Percentiles rank a stretch among this genome's conserved stretches.
phyloP scores from a whole-genome alignment of 1,139 yeast genomes.

The Martiniozyma asiatica region DNA sequence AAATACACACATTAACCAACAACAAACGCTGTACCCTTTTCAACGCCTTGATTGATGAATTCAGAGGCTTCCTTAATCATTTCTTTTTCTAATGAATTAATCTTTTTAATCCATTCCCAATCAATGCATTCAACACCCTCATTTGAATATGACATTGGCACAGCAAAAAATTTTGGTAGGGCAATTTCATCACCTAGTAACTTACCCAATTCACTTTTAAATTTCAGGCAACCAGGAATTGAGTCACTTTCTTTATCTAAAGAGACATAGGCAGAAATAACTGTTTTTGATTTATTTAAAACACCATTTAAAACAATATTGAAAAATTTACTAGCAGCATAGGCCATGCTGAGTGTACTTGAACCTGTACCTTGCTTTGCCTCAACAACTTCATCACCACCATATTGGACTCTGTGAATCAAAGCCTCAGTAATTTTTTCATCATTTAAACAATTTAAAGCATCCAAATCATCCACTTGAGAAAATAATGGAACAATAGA shows the following conservation, averaged over 20 bases:
- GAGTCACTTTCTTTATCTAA: slow-evolving; percentile 35
- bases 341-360: slow-evolving; percentile 94
- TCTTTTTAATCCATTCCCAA: slow-evolving; percentile 34
- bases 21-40: too few relatives aligned
- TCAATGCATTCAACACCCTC: slow-evolving; percentile 50
- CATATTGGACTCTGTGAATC: slow-evolving; percentile 84
- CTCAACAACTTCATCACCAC: slow-evolving; percentile 94
- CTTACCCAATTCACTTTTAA: slow-evolving; percentile 25
- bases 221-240: slow-evolving; percentile 28
- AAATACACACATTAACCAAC: too few relatives aligned
- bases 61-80: slow-evolving; percentile 29
- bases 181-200: slow-evolving; percentile 20
- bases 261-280: slow-evolving; percentile 42
- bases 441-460: slow-evolving; percentile 5
- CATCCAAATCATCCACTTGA: too few relatives aligned
- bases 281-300: slow-evolving; percentile 10
- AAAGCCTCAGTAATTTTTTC: slow-evolving; percentile 50
- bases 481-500: slow-evolving; percentile 87
- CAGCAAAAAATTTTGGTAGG: slow-evolving; percentile 32
- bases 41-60: slow-evolving; percentile 10
- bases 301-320: slow-evolving; percentile 34
- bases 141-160: slow-evolving; percentile 48
- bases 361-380: slow-evolving; percentile 95
- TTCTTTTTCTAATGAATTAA: slow-evolving; percentile 46
- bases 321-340: slow-evolving; percentile 79